phyloP scores from a whole-genome alignment of 768 basidiomycete species.

The Naganishia kalamii region DNA sequence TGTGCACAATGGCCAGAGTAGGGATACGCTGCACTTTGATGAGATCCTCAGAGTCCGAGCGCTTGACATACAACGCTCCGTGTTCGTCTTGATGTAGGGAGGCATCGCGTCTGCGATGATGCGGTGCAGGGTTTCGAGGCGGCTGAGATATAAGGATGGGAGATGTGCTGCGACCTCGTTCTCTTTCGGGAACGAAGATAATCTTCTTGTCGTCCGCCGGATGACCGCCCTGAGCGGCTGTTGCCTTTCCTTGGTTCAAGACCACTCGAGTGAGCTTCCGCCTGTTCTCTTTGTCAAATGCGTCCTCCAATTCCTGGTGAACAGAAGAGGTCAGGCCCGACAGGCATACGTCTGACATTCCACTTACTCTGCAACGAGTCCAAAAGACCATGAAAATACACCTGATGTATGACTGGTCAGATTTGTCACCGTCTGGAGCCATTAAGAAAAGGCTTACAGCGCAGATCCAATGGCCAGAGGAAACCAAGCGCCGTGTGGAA shows the following conservation, averaged over 20 bases:
- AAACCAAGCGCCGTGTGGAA: conserved; percentile 64
- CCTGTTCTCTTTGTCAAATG: conserved; percentile 57
- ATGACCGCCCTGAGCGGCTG: background rate
- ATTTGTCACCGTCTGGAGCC: background rate
- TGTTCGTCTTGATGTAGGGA: conserved; percentile 9
- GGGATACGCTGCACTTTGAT: conserved; percentile 50
- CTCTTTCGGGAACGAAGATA: background rate
- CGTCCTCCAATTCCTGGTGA: conserved; percentile 55
- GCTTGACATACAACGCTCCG: background rate
- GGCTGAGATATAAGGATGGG: conserved; percentile 25
- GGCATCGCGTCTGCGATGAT: background rate
- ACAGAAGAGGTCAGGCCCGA: background rate
- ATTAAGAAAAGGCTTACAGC: conserved; percentile 46
- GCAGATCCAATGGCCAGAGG: conserved; percentile 57
- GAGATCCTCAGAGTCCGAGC: conserved; percentile 19
- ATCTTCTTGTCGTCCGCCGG: background rate
- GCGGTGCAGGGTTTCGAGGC: background rate
- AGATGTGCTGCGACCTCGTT: background rate
- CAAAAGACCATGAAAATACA: conserved; percentile 56
- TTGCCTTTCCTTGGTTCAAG: conserved; percentile 36
- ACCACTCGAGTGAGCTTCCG: conserved; percentile 58
- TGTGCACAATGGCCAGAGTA: conserved; percentile 58
- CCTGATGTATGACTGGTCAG: conserved; percentile 31
- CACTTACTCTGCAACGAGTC: conserved; percentile 54
- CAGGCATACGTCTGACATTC: background rate